Evolutionary conservation across 805 yeast species (phyloP), one percentile per base, ranked within the genome.

Genomic region (Kockiozyma suomiensis): DNA sequence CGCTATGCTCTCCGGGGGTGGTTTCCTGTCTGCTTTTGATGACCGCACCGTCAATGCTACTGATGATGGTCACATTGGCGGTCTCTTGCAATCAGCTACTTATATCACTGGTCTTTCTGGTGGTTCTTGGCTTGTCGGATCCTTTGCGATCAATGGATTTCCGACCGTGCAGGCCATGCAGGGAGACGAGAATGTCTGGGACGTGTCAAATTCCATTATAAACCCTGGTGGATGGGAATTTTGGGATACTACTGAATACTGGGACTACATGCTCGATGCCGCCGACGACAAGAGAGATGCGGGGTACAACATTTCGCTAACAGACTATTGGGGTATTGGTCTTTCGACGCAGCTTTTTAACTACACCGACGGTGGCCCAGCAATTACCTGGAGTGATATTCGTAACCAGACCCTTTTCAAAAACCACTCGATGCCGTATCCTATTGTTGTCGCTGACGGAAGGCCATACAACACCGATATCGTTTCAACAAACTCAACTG

Each of bases 291-390:
- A 85, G 69, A 72, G 72, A 54, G 74, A 76, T 25, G 93, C 93
- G 1, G 96, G 96, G 0, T 90, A 80, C 71, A 78, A 80, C 23
- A 76, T 84, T n/a, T 77, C 88, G 5, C 67, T 88, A 30, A 86
- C 94, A 1, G 96, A 89, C 72, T 81, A 83, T 54, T 89, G 96
- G 96, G 91, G 90, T 4, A 78, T 93, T 64, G 85, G 85, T 1
- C 76, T 90, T 53, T 81, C 96, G 1, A 82, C 85, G 65, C 90
- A 87, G 73, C 82, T 90, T 62, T 84, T 92, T 79, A 80, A 81
- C 49, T 74, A 77, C 49, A 76, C 84, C 3, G 85, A 52, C n/a
- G 49, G 46, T 37, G 85, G 89, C 58, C 89, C 84, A 1, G 87
- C 85, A 1, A 74, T 83, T 70, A 79, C 85, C 1, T 85, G 81